Conservation (phyloP, 345 rosid genomes). For the Pseudoturritis turrita region DNA sequence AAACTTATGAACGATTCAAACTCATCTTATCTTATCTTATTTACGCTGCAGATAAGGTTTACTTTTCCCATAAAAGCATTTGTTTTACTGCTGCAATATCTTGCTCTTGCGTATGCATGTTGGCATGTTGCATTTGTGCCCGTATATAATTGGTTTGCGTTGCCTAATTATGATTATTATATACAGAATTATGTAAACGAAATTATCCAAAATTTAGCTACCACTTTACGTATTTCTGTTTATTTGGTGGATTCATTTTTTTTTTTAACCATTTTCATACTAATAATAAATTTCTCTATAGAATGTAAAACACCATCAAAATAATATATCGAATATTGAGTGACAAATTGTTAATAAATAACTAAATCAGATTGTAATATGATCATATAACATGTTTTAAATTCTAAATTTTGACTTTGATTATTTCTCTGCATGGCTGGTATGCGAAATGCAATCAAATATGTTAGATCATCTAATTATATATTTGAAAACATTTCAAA, state of each 20-base stretch:
- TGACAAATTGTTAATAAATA: not conserved
- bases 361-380: not conserved
- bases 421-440: not conserved
- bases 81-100: not conserved
- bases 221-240: not conserved
- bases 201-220: not conserved
- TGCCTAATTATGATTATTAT: not conserved
- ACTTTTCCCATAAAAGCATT: not conserved
- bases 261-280: too few relatives aligned
- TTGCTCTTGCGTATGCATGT: constrained; percentile 9
- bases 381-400: not conserved
- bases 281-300: too few relatives aligned
- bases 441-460: too few relatives aligned
- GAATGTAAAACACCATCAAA: too few relatives aligned
- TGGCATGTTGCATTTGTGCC: constrained; percentile 12
- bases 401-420: not conserved
- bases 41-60: constrained; percentile 18
- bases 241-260: too few relatives aligned
- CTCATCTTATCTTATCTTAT: constrained; percentile 9
- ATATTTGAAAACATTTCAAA: too few relatives aligned
- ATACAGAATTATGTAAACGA: not conserved
- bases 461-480: too few relatives aligned
- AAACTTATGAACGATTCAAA: not conserved
- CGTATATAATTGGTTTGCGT: not conserved
- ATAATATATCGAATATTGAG: not conserved